Evolutionary conservation across 1,284 basidiomycete genomes (phyloP), one percentile per base, ranked within the genome.

Genomic region (Cutaneotrichosporon sp.): DNA sequence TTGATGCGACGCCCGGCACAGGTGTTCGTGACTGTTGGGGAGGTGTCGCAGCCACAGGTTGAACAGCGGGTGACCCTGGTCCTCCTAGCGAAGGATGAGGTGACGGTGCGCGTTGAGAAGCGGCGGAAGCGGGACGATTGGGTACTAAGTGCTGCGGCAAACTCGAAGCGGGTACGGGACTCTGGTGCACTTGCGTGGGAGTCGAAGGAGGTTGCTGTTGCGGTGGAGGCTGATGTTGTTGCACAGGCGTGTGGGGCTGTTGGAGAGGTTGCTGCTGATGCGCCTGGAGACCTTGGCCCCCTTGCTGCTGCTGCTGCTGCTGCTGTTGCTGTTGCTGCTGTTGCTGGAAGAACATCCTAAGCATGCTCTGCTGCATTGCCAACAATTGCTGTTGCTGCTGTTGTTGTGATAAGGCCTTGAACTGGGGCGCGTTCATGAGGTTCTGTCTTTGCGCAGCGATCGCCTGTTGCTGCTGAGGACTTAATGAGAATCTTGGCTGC

Each of bases 141-240:
- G 64, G 66, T 7, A 59, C 65, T 67, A 73, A 67, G 46, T 73
- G 69, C 46, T 65, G 67, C 9, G 71, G 71, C 24, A 73, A 43
- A 46, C 63, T 62, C 4, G 69, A 71, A 20, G 46, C 49, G 5
- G 54, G 51, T 2, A 61, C 57, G 33, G 67, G 67, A 17, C 61
- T 61, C 50, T 55, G 57, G 27, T 52, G 61, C 17, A 32, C 38
- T 29, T 61, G 62, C 33, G 57, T 59, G 45, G 41, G 49, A 4
- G 48, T 55, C 44, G 43, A 34, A 35, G 38, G 34, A 19, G 43
- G 46, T 47, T 46, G 29, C 26, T 33, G 50, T 32, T 52, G 47
- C 10, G 38, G 49, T 3, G 42, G 24, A 3, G 38, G 33, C 37
- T 52, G 55, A 9, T 14, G 46, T 12, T 35, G 61, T 27, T 55